phyloP scores from a whole-genome alignment of 768 basidiomycete genomes.

The Royoungia palumana region DNA sequence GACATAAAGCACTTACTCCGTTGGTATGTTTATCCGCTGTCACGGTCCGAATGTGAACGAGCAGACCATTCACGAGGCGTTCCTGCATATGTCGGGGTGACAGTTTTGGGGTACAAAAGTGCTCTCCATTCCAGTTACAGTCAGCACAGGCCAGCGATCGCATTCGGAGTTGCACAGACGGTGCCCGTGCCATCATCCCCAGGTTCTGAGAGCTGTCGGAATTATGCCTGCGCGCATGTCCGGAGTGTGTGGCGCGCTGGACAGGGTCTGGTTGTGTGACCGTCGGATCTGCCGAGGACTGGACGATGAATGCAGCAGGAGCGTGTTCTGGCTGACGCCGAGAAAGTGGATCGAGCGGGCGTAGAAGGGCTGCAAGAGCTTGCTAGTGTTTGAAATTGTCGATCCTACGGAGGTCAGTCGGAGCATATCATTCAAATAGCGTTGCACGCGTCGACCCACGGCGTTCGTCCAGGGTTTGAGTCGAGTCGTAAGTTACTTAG shows the following conservation, averaged over 20 bases:
- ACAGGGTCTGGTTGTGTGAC: slow-evolving; percentile 15
- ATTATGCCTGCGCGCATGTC: background rate
- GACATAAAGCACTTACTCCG: slow-evolving; percentile 26
- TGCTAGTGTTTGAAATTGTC: slow-evolving; percentile 12
- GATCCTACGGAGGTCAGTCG: slow-evolving; percentile 11
- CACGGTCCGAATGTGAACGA: slow-evolving; percentile 1
- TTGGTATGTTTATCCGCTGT: slow-evolving; percentile 12
- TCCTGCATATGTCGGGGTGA: slow-evolving; percentile 20
- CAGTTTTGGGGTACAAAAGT: slow-evolving; percentile 31
- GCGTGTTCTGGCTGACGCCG: slow-evolving; percentile 19
- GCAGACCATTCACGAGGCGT: slow-evolving; percentile 10
- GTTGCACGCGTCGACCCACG: too few species aligned
- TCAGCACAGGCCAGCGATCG: background rate
- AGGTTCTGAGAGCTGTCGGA: slow-evolving; percentile 6
- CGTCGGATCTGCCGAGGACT: slow-evolving; percentile 9
- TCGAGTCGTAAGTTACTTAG: slow-evolving; percentile 1
- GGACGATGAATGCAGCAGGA: slow-evolving; percentile 7
- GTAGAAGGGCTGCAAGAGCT: background rate
- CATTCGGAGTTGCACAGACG: background rate
- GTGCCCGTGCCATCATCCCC: background rate
- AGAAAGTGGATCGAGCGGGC: slow-evolving; percentile 8
- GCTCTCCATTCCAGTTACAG: slow-evolving; percentile 4
- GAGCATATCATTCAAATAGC: background rate
- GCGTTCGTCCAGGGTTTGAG: background rate
- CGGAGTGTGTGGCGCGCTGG: slow-evolving; percentile 7